phyloP scores from a whole-genome alignment of 1,284 basidiomycete genomes.

The Inonotus hispidus region DNA sequence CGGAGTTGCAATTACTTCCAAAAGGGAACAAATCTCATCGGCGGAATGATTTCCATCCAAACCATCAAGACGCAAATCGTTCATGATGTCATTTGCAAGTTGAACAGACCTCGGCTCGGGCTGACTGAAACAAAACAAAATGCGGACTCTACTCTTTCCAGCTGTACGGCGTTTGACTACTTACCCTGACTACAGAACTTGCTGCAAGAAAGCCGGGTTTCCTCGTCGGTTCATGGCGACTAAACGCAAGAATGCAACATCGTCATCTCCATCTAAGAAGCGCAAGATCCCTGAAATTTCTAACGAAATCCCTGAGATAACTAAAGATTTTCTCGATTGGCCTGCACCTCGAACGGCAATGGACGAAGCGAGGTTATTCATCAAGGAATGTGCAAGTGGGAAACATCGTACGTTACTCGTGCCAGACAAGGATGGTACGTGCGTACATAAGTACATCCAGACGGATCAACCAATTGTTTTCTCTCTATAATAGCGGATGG shows the following conservation, averaged over 20 bases:
- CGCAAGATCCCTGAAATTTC: neutral
- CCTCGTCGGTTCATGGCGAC: neutral
- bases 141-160: neutral
- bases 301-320: neutral
- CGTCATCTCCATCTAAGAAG: neutral
- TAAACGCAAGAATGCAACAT: conserved; percentile 4
- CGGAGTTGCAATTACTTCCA: neutral
- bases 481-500: conserved; percentile 24
- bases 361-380: conserved; percentile 8
- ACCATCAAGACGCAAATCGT: neutral
- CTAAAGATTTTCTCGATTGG: conserved; percentile 4
- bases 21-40: neutral
- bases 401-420: conserved; percentile 25
- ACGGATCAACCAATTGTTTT: neutral
- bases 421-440: conserved; percentile 29
- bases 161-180: neutral
- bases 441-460: neutral
- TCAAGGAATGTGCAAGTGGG: conserved; percentile 8
- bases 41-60: neutral
- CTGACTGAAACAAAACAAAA: neutral
- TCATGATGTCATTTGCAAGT: neutral
- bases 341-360: conserved; percentile 11
- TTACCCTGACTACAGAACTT: neutral
- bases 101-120: neutral
- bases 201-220: neutral